Percentiles rank a stretch among this genome's conserved stretches.
Evolutionary conservation across 352 stramenopile genomes (phyloP).

Genomic region (Hyaloperonospora arabidopsidis): DNA sequence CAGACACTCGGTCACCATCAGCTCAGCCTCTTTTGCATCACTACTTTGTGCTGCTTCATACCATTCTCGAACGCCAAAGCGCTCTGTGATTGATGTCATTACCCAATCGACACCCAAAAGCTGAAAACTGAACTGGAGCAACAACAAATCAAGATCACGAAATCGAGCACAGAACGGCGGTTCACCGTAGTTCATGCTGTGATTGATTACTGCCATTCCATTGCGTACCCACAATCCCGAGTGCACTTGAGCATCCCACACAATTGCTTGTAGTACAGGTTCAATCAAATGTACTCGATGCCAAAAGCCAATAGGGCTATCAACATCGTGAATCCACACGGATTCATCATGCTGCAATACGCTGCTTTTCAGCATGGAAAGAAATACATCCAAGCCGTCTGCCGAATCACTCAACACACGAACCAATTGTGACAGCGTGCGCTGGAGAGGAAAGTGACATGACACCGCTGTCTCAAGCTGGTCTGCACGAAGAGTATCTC

Average conservation of each 20-base stretch:
- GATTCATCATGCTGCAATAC: conserved; percentile 22
- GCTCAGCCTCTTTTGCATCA: conserved; percentile 44
- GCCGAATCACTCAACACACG: conserved; percentile 55
- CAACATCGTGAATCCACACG: conserved; percentile 51
- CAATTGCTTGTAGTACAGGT: conserved; percentile 68
- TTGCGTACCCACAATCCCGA: conserved; percentile 80
- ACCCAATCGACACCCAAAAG: conserved; percentile 70
- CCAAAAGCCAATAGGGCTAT: conserved; percentile 70
- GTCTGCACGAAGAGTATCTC: conserved; percentile 41
- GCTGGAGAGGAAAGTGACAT: conserved; percentile 77
- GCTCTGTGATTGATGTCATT: conserved; percentile 61
- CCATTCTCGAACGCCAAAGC: conserved; percentile 61
- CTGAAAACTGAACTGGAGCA: conserved; percentile 74
- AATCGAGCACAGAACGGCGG: conserved; percentile 81
- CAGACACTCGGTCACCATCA: conserved; percentile 79
- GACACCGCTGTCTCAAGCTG: conserved; percentile 62
- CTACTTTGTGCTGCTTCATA: conserved; percentile 37
- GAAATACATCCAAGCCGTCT: conserved; percentile 49
- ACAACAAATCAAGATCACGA: conserved; percentile 71
- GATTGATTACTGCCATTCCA: conserved; percentile 75
- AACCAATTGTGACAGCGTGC: conserved; percentile 64
- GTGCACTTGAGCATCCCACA: conserved; percentile 85
- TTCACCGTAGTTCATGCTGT: conserved; percentile 87
- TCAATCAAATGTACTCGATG: conserved; percentile 74
- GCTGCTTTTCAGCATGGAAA: conserved; percentile 37